phyloP scores from a whole-genome alignment of 208 protist species.

The Leishmania braziliensis region DNA sequence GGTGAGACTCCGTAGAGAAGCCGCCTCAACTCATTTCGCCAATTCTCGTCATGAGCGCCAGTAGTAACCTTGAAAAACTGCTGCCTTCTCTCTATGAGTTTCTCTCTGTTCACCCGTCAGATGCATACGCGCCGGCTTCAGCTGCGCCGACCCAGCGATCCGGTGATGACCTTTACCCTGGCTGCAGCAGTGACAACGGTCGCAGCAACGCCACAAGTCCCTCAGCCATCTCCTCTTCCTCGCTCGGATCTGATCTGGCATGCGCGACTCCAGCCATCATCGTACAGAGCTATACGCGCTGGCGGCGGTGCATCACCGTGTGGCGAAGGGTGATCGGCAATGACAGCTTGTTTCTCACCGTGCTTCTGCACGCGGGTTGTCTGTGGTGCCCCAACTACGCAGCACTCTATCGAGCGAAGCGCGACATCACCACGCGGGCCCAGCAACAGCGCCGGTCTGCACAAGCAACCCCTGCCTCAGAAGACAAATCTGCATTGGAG shows the following conservation, averaged over 20 bases:
- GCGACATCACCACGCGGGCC: background rate
- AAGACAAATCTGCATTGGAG: background rate
- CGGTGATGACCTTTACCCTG: background rate
- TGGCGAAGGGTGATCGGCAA: constrained; percentile 70
- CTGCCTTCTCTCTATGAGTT: constrained; percentile 50
- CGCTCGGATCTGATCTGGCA: background rate
- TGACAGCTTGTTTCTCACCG: constrained; percentile 63
- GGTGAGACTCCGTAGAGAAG: background rate
- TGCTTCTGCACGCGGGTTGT: constrained; percentile 72
- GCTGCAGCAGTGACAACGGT: background rate
- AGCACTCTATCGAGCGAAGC: constrained; percentile 15
- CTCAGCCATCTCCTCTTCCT: background rate
- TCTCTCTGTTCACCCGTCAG: constrained; percentile 26
- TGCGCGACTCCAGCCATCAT: background rate
- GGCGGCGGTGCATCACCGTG: constrained; percentile 58
- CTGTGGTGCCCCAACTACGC: constrained; percentile 65
- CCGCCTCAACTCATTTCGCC: background rate
- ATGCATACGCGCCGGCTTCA: background rate
- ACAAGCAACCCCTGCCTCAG: background rate
- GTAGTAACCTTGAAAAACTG: constrained; percentile 37
- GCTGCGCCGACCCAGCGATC: background rate
- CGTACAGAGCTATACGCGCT: constrained; percentile 35
- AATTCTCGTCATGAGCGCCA: constrained; percentile 17
- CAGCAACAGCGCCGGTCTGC: background rate
- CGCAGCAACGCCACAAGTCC: background rate